phyloP scores from a whole-genome alignment of 1,139 yeast species.

The Hansenula lynferdii region DNA sequence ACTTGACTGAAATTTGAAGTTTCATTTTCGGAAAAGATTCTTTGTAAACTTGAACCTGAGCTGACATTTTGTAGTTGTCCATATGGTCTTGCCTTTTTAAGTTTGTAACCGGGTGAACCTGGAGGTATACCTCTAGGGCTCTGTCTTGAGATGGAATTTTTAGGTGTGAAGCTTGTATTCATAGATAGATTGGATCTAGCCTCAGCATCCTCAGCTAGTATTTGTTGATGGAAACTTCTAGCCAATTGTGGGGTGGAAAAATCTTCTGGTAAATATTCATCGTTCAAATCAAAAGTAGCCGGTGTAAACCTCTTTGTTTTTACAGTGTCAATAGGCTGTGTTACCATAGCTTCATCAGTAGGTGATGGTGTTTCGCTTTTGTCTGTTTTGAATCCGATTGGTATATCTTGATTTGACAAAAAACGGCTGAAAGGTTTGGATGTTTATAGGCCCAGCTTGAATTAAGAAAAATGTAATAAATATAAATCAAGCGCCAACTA shows the following conservation, averaged over 20 bases:
- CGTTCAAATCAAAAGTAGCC: not conserved
- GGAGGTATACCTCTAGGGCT: not conserved
- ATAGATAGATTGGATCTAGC: not conserved
- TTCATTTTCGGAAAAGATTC: slow-evolving; percentile 50
- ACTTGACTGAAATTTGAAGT: slow-evolving; percentile 45
- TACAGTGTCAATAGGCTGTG: not conserved
- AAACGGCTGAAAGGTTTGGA: no score
- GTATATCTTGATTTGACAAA: no score
- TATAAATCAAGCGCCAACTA: no score
- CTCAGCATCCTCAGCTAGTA: not conserved
- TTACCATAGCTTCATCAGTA: not conserved
- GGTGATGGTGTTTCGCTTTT: no score
- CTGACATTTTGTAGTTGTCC: slow-evolving; percentile 13
- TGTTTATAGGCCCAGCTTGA: no score
- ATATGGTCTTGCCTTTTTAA: slow-evolving; percentile 9
- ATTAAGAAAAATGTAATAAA: no score
- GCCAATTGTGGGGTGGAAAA: not conserved
- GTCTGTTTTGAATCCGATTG: no score
- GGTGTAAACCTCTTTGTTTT: not conserved
- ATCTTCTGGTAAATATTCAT: not conserved
- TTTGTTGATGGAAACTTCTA: not conserved
- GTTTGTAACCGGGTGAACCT: slow-evolving; percentile 4
- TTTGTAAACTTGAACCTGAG: no score
- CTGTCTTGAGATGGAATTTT: not conserved
- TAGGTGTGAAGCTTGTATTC: not conserved